Conservation (phyloP, 305 asterid species). For the Salvia sclarea region DNA sequence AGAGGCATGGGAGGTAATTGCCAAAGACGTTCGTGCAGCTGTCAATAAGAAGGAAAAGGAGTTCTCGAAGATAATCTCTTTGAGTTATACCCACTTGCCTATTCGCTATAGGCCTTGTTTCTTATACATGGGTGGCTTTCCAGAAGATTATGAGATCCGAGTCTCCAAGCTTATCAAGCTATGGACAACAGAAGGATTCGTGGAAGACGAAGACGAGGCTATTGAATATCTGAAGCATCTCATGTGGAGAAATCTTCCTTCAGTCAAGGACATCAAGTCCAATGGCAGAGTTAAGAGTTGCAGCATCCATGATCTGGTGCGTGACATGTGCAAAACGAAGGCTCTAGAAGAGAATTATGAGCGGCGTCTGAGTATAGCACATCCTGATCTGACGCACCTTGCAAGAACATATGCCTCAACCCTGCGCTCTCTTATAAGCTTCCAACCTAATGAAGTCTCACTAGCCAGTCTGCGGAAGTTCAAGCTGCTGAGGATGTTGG, state of each 20-base stretch:
- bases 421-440: background rate
- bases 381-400: background rate
- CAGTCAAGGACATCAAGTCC: background rate
- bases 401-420: background rate
- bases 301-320: background rate
- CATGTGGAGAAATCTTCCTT: background rate
- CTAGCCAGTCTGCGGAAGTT: background rate
- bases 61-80: background rate
- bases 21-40: background rate
- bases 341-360: background rate
- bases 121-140: background rate
- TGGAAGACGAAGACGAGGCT: background rate
- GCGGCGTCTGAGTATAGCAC: background rate
- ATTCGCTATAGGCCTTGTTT: background rate
- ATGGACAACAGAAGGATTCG: background rate
- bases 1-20: background rate
- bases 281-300: background rate
- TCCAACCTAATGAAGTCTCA: background rate
- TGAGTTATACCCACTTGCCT: constrained; percentile 22
- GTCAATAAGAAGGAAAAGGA: background rate
- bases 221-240: background rate
- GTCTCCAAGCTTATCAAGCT: background rate
- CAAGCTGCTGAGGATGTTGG: background rate
- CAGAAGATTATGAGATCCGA: background rate
- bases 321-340: background rate